Percentiles rank a stretch among this genome's conserved stretches.
Evolutionary conservation across 345 rosid species (phyloP).

Genomic region (Ailanthus altissimus): DNA sequence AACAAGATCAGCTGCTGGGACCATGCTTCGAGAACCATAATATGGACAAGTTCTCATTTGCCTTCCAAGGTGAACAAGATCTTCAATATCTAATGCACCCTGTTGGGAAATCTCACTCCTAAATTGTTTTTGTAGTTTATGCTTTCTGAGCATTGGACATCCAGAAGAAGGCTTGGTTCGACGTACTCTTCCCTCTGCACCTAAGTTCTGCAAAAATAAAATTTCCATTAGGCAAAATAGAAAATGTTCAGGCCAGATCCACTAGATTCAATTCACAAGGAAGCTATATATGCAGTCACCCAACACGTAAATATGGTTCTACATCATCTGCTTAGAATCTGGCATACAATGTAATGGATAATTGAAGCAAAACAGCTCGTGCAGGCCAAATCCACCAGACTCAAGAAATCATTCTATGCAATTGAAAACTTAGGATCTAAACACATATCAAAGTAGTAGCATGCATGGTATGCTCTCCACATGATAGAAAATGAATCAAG

Average conservation of each 20-base stretch:
- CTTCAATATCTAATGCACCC: conserved; percentile 87
- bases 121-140: conserved; percentile 61
- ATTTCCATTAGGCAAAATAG: conserved; percentile 21
- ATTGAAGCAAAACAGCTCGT: not conserved
- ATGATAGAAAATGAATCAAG: not conserved
- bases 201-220: conserved; percentile 50
- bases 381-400: not conserved
- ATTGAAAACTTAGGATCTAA: not conserved
- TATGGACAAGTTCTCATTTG: conserved; percentile 81
- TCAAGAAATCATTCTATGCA: not conserved
- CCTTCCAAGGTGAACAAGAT: conserved; percentile 76
- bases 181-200: conserved; percentile 50
- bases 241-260: not conserved
- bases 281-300: not conserved
- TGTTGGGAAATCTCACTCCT: conserved; percentile 49
- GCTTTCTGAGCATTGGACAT: conserved; percentile 86
- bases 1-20: conserved; percentile 77
- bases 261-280: not conserved
- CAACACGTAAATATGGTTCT: not conserved
- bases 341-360: not conserved
- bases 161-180: conserved; percentile 59
- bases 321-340: not conserved
- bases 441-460: not conserved
- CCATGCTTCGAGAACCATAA: conserved; percentile 82
- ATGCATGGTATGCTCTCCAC: not conserved